Percentiles rank a stretch among this genome's conserved stretches.
Evolutionary conservation across 2,329 filamentous ascomycete genomes (phyloP).

Genomic region (Nigrospora sphaerica): DNA sequence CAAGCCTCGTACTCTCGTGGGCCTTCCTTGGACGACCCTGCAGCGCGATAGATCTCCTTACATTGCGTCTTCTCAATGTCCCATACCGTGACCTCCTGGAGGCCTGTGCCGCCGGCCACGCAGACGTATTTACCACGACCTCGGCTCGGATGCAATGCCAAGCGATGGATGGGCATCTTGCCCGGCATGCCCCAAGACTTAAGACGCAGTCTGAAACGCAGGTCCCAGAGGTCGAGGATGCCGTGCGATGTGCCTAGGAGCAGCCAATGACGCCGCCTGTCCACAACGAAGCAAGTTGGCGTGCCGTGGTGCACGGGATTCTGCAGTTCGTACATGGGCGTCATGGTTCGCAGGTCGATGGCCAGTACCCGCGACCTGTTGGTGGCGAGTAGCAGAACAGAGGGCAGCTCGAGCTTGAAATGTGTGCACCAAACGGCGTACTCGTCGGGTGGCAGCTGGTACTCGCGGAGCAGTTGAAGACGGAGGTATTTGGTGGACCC

Average conservation of each 20-base stretch:
- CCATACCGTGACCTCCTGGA: slow-evolving; percentile 91
- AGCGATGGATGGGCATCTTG: slow-evolving; percentile 70
- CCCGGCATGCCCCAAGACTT: slow-evolving; percentile 84
- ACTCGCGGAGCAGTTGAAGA: slow-evolving; percentile 68
- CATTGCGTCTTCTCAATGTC: slow-evolving; percentile 87
- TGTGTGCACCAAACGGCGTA: slow-evolving; percentile 88
- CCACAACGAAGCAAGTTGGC: slow-evolving; percentile 85
- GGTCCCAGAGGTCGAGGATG: slow-evolving; percentile 88
- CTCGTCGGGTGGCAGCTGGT: slow-evolving; percentile 67
- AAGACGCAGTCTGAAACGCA: slow-evolving; percentile 84
- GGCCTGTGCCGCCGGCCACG: slow-evolving; percentile 78
- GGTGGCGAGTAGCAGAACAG: slow-evolving; percentile 80
- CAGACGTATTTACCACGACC: slow-evolving; percentile 80
- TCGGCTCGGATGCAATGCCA: slow-evolving; percentile 71
- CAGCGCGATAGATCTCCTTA: slow-evolving; percentile 77
- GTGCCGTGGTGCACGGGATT: slow-evolving; percentile 90
- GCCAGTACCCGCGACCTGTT: slow-evolving; percentile 78
- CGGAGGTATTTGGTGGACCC: slow-evolving; percentile 69
- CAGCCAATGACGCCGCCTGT: slow-evolving; percentile 82
- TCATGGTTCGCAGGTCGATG: slow-evolving; percentile 83
- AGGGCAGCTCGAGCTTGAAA: slow-evolving; percentile 73
- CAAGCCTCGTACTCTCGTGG: slow-evolving; percentile 71
- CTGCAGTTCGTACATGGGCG: slow-evolving; percentile 67
- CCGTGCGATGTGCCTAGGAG: slow-evolving; percentile 88
- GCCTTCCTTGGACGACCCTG: slow-evolving; percentile 47